Evolutionary conservation across 192 early-diverging fungal genomes (phyloP).

Genomic region (Coemansia sp.): DNA sequence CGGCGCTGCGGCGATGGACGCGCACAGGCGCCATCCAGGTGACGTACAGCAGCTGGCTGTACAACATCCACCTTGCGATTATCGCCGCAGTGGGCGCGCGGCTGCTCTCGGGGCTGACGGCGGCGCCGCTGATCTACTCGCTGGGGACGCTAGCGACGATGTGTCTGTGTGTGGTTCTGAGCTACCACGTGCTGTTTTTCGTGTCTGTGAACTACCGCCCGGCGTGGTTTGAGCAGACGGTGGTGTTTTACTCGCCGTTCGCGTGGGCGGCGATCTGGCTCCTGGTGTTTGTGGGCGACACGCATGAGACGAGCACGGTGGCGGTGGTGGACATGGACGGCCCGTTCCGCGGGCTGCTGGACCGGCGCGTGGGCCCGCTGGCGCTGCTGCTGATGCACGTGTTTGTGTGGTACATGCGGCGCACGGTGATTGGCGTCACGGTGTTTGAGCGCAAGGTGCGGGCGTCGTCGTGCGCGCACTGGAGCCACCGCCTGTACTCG

Average conservation of each 20-base stretch:
- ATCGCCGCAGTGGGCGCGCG: slow-evolving; percentile 22
- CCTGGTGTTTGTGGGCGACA: slow-evolving; percentile 35
- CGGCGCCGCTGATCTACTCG: slow-evolving; percentile 29
- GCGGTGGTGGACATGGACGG: slow-evolving; percentile 2
- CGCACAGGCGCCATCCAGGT: slow-evolving; percentile 32
- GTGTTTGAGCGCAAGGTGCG: slow-evolving; percentile 48
- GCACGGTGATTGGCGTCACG: slow-evolving; percentile 43
- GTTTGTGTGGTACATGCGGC: slow-evolving; percentile 49
- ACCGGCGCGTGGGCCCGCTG: slow-evolving; percentile 30
- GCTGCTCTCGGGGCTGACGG: slow-evolving; percentile 30
- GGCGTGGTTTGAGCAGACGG: slow-evolving; percentile 30
- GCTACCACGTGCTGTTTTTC: slow-evolving; percentile 43
- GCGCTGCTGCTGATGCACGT: slow-evolving; percentile 37
- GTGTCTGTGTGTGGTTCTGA: slow-evolving; percentile 29
- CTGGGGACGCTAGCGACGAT: slow-evolving; percentile 37
- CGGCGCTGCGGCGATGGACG: slow-evolving; percentile 22
- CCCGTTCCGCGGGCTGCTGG: slow-evolving; percentile 21
- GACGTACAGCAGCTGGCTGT: slow-evolving; percentile 45
- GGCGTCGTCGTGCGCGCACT: slow-evolving; percentile 19
- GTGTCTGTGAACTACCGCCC: slow-evolving; percentile 35
- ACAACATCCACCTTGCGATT: slow-evolving; percentile 29
- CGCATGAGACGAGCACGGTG: slow-evolving; percentile 2
- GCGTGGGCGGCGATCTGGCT: slow-evolving; percentile 50
- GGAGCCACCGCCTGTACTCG: slow-evolving; percentile 48
- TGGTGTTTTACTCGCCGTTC: slow-evolving; percentile 48